Conservation (phyloP, 2,329 filamentous ascomycete genomes). For the Aspergillus calidoustus region DNA sequence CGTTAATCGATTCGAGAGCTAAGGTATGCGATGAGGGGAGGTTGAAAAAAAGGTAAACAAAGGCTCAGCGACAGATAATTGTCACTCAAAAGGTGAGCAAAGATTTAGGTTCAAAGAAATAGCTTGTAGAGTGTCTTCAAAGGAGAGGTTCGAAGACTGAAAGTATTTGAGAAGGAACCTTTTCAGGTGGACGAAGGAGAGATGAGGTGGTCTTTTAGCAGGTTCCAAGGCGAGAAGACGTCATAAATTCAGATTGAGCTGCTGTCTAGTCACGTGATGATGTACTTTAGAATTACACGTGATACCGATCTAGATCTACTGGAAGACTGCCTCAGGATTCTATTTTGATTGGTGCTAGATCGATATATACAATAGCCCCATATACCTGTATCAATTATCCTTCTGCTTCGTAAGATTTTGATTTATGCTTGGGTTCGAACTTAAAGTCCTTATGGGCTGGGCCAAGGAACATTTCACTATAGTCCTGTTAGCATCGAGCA, state of each 20-base stretch:
- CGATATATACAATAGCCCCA: neutral
- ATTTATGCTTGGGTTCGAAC: constrained; percentile 98
- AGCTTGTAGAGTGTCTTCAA: neutral
- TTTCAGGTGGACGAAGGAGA: constrained; percentile 11
- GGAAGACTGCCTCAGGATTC: neutral
- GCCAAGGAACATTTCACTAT: constrained; percentile 95
- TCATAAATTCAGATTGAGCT: constrained; percentile 32
- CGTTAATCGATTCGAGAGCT: constrained; percentile 1
- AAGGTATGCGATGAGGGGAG: constrained; percentile 12
- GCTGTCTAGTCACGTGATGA: constrained; percentile 22
- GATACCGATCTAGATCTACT: neutral
- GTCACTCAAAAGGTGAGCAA: neutral
- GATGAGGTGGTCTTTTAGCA: constrained; percentile 75
- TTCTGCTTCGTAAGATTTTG: constrained; percentile 78
- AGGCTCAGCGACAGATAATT: constrained; percentile 3
- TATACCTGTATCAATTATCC: constrained; percentile 36
- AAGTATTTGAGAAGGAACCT: neutral
- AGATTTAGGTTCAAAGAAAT: neutral
- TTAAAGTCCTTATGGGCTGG: constrained; percentile 87
- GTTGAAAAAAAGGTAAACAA: constrained; percentile 25
- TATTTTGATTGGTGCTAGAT: neutral
- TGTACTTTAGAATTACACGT: neutral
- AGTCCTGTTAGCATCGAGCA: constrained; percentile 19
- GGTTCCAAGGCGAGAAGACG: constrained; percentile 35
- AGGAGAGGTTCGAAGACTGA: neutral